These are phyloP conservation scores for Trapa incisa DNA, from an alignment of 345 rosid genomes.

Conservation along the genomic window DNA sequence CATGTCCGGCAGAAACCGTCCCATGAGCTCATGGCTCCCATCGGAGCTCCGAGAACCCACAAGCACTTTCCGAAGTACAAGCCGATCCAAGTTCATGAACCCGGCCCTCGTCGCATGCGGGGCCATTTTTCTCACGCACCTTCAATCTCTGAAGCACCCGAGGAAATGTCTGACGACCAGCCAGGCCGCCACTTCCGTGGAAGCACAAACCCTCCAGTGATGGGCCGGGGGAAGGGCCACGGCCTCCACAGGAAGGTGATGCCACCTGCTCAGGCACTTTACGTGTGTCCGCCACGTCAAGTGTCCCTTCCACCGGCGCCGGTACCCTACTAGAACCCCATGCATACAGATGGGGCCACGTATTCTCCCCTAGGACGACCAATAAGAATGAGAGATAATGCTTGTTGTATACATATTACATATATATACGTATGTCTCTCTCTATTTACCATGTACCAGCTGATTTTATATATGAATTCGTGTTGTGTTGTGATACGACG, in stretches of 20 bases:
- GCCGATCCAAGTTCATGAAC: slow-evolving; percentile 2
- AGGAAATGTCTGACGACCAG: slow-evolving; percentile 1
- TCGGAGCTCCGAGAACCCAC: slow-evolving; percentile 1
- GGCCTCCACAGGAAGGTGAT: slow-evolving; percentile 1
- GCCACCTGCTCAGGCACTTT: slow-evolving; percentile 1
- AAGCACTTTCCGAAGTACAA: neutral
- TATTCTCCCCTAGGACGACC: no score
- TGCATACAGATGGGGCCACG: no score
- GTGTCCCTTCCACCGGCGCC: neutral
- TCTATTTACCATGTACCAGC: no score
- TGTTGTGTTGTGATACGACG: no score
- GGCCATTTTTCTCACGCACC: neutral
- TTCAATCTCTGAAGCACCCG: neutral
- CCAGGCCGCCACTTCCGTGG: slow-evolving; percentile 4
- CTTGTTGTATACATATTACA: no score
- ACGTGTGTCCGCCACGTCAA: neutral
- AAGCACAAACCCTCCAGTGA: neutral
- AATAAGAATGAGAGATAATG: no score
- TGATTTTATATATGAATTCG: no score
- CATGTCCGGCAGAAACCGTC: slow-evolving; percentile 1
- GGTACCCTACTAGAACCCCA: neutral
- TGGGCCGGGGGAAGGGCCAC: neutral
- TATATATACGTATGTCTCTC: no score
- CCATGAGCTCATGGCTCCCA: slow-evolving; percentile 5
- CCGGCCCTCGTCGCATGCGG: neutral